A percentile compares a stretch with the other conserved stretches of the same genome.
Evolutionary conservation across 345 rosid genomes (phyloP).

Genomic region (Eutrema yunnanense): DNA sequence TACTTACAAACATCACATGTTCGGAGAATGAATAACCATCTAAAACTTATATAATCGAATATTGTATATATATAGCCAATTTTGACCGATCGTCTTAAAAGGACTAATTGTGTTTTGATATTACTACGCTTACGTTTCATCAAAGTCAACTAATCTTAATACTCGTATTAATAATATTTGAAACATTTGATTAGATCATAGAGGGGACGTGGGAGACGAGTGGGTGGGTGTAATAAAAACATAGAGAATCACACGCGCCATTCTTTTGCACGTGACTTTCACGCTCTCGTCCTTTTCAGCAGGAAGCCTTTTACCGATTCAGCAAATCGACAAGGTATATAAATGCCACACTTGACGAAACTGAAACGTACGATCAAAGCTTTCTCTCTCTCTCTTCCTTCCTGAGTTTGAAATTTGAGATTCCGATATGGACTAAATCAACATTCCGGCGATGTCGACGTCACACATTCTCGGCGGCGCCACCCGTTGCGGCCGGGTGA

Average conservation of each 20-base stretch:
- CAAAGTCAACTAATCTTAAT: conserved; percentile 11
- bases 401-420: not conserved
- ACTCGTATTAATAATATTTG: not conserved
- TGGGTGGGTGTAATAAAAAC: not conserved
- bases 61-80: not conserved
- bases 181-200: conserved; percentile 4
- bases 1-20: not conserved
- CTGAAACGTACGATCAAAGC: conserved; percentile 20
- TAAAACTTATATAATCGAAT: not conserved
- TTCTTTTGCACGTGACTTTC: not conserved
- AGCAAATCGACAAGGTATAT: conserved; percentile 25
- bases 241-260: conserved; percentile 17
- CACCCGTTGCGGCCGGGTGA: conserved; percentile 69
- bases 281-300: conserved; percentile 25
- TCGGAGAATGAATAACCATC: not conserved
- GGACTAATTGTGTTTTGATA: not conserved
- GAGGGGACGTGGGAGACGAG: conserved; percentile 25
- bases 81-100: not conserved
- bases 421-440: not conserved
- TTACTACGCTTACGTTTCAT: not conserved
- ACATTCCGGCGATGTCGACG: conserved; percentile 42
- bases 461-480: conserved; percentile 78
- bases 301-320: conserved; percentile 30
- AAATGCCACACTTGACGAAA: not conserved
- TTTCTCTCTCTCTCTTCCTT: not conserved